Percentiles rank a stretch among this genome's conserved stretches.
Conservation (phyloP, 306 rosid species). For the Pterocarpus santalinus region DNA sequence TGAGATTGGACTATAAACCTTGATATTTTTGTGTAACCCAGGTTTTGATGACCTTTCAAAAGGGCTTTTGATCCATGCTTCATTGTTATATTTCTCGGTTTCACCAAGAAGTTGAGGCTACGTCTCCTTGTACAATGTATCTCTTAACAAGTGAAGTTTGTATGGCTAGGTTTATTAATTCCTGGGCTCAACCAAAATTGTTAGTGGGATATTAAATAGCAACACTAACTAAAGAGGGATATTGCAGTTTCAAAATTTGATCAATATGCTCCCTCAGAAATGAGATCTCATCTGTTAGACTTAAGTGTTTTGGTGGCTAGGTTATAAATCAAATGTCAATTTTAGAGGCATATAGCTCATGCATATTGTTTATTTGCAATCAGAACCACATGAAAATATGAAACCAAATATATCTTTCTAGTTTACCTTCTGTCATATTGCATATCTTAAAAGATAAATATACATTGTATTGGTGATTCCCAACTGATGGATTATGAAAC, state of each 20-base stretch:
- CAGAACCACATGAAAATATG: not conserved
- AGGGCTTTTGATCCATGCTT: not conserved
- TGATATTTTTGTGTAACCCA: not conserved
- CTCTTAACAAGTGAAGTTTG: too few species aligned
- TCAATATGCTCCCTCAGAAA: not conserved
- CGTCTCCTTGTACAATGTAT: not conserved
- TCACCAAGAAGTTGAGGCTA: conserved; percentile 9
- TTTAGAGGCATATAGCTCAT: not conserved
- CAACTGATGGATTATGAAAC: conserved; percentile 46
- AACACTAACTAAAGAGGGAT: not conserved
- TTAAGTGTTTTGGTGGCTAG: not conserved
- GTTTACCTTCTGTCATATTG: not conserved
- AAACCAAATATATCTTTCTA: not conserved
- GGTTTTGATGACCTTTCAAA: not conserved
- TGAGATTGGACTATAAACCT: conserved; percentile 2
- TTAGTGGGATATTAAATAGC: not conserved
- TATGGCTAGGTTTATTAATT: too few species aligned
- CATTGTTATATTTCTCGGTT: not conserved
- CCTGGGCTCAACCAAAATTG: not conserved
- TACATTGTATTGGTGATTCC: conserved; percentile 34
- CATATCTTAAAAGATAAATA: conserved; percentile 19
- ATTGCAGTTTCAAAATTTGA: not conserved
- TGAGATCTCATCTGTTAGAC: not conserved
- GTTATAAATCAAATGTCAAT: conserved; percentile 2
- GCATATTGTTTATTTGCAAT: conserved; percentile 1